Percentiles rank a stretch among this genome's conserved stretches.
These are phyloP conservation scores for Rheum nobile DNA, from an alignment of 148 eudicot genomes.

Conservation along the genomic window DNA sequence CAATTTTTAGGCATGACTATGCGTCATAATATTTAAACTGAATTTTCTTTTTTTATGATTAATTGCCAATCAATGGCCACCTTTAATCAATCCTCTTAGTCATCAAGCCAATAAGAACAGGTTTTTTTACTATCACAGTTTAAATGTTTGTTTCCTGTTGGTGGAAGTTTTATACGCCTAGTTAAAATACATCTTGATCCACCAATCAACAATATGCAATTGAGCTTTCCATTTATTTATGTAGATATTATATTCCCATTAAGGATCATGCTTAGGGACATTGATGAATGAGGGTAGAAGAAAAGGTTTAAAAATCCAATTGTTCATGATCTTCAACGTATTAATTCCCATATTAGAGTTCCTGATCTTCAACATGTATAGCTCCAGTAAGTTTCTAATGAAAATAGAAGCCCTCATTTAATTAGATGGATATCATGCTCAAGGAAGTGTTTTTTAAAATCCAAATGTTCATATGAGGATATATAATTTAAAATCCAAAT, in stretches of 20 bases:
- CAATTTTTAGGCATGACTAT: no score
- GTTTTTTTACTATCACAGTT: no score
- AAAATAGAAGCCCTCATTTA: no score
- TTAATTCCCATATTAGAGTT: background rate
- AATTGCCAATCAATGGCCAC: no score
- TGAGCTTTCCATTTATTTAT: background rate
- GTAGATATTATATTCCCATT: background rate
- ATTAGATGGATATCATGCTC: background rate
- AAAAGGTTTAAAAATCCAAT: background rate
- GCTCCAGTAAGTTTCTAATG: no score
- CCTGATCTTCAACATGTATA: background rate
- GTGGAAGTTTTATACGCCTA: no score
- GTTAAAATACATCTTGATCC: background rate
- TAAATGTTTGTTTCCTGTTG: no score
- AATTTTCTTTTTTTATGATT: no score
- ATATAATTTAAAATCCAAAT: background rate
- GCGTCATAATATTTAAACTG: no score
- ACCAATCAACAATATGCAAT: background rate
- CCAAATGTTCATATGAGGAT: background rate
- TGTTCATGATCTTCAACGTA: background rate
- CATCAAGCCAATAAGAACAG: no score
- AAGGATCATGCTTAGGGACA: background rate
- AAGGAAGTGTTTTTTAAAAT: background rate
- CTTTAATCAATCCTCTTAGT: no score
- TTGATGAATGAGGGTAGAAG: background rate